Percentiles rank a stretch among this genome's conserved stretches.
Evolutionary conservation across 2,329 filamentous ascomycete genomes (phyloP).

Genomic region (Botrytis fragariae): DNA sequence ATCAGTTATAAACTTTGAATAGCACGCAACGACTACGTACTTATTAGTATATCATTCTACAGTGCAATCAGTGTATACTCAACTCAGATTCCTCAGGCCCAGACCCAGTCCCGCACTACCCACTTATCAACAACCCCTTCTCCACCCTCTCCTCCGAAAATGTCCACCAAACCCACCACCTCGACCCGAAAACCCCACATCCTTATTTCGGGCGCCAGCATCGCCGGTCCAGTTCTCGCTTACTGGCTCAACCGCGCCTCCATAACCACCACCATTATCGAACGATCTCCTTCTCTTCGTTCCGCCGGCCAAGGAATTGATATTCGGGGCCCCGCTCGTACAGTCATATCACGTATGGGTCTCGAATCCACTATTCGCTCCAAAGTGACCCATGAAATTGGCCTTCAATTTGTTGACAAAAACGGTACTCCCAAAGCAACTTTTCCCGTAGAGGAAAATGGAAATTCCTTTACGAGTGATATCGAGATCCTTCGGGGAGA

Average conservation of each 20-base stretch:
- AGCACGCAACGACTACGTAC: not conserved
- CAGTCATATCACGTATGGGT: conserved; percentile 43
- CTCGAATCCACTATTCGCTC: conserved; percentile 42
- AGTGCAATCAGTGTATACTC: not conserved
- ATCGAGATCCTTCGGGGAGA: conserved; percentile 48
- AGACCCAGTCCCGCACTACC: not conserved
- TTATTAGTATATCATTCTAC: not conserved
- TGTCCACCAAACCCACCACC: not conserved
- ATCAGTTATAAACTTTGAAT: too few species aligned
- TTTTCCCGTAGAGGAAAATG: conserved; percentile 37
- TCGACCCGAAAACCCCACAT: conserved; percentile 22
- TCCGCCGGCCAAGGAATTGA: conserved; percentile 53
- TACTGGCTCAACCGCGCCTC: conserved; percentile 47
- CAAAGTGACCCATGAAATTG: conserved; percentile 44
- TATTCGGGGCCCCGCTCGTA: conserved; percentile 45
- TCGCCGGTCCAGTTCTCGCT: conserved; percentile 45
- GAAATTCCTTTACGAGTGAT: conserved; percentile 42
- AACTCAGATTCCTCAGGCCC: not conserved
- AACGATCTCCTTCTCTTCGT: conserved; percentile 44
- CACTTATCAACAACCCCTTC: not conserved
- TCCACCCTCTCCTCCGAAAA: not conserved
- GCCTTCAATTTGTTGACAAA: conserved; percentile 43
- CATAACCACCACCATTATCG: conserved; percentile 42
- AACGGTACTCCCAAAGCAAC: conserved; percentile 41
- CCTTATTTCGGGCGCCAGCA: conserved; percentile 40